A percentile compares a stretch with the other conserved stretches of the same genome.
Evolutionary conservation across 2,329 filamentous ascomycete species (phyloP).

Genomic region (Exutisphaerella laricina): DNA sequence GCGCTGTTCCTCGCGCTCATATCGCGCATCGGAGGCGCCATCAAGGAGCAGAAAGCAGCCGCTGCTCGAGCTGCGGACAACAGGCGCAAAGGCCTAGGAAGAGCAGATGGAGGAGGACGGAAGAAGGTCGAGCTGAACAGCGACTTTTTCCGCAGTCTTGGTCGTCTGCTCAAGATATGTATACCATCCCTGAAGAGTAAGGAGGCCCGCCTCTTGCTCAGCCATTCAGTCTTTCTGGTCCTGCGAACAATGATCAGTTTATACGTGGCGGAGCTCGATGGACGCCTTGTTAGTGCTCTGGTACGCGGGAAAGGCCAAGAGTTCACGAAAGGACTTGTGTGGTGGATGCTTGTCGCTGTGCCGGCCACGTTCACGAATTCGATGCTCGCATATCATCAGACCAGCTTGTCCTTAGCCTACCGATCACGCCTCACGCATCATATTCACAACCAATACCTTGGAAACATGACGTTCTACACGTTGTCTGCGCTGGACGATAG

Average conservation of each 20-base stretch:
- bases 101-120: constrained; percentile 36
- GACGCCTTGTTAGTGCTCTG: constrained; percentile 82
- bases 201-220: constrained; percentile 77
- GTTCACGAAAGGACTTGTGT: constrained; percentile 80
- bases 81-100: constrained; percentile 34
- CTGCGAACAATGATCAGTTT: constrained; percentile 86
- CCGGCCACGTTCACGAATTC: constrained; percentile 96
- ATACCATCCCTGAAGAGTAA: constrained; percentile 86
- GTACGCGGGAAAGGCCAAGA: constrained; percentile 88
- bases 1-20: constrained; percentile 73
- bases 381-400: constrained; percentile 97
- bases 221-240: constrained; percentile 90
- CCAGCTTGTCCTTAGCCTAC: constrained; percentile 87
- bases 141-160: constrained; percentile 73
- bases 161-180: constrained; percentile 75
- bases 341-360: constrained; percentile 98
- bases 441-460: constrained; percentile 92
- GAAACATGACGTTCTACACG: constrained; percentile 97
- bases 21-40: constrained; percentile 84
- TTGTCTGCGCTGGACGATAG: constrained; percentile 92
- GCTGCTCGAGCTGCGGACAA: constrained; percentile 61
- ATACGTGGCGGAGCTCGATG: constrained; percentile 94
- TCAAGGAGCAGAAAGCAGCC: constrained; percentile 87
- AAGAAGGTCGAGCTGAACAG: constrained; percentile 86
- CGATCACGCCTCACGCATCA: constrained; percentile 87